These are phyloP conservation scores for Colletotrichum sp. DNA, from an alignment of 2,329 filamentous ascomycete genomes.

Conservation along the genomic window DNA sequence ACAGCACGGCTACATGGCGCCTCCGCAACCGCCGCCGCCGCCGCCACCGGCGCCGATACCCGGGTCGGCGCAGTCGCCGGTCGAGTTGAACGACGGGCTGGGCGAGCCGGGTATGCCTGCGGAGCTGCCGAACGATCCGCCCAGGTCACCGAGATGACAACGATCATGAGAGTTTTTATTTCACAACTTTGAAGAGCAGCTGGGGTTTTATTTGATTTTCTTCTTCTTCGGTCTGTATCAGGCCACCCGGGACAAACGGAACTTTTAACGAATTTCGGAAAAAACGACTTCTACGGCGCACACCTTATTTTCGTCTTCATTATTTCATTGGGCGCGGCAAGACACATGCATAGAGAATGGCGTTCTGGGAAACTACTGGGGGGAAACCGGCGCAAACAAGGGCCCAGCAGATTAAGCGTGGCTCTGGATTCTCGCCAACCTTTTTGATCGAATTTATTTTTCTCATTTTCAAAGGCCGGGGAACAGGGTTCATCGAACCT, in stretches of 20 bases:
- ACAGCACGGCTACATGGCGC: not conserved
- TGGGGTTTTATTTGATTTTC: not conserved
- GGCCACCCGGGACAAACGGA: not conserved
- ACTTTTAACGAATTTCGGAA: not conserved
- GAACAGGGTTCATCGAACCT: not conserved
- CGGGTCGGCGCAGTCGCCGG: slow-evolving; percentile 7
- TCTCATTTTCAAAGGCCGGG: not conserved
- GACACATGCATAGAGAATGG: slow-evolving; percentile 18
- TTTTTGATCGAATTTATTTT: not conserved
- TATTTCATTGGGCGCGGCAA: not conserved
- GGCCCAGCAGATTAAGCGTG: not conserved
- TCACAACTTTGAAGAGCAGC: not conserved
- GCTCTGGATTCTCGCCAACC: not conserved
- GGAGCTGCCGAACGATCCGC: slow-evolving; percentile 18
- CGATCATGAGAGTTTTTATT: not conserved
- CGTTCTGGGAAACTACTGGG: not conserved
- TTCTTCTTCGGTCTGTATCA: too few relatives aligned
- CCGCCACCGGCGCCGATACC: not conserved
- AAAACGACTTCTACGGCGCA: not conserved
- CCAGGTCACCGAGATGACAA: slow-evolving; percentile 5
- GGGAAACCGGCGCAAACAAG: not conserved
- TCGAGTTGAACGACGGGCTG: slow-evolving; percentile 11
- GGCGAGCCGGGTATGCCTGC: slow-evolving; percentile 19
- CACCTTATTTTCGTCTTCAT: not conserved
- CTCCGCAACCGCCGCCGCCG: not conserved